Evolutionary conservation across 805 yeast species (phyloP).

Genomic region (Kazachstania bromeliacearum): DNA sequence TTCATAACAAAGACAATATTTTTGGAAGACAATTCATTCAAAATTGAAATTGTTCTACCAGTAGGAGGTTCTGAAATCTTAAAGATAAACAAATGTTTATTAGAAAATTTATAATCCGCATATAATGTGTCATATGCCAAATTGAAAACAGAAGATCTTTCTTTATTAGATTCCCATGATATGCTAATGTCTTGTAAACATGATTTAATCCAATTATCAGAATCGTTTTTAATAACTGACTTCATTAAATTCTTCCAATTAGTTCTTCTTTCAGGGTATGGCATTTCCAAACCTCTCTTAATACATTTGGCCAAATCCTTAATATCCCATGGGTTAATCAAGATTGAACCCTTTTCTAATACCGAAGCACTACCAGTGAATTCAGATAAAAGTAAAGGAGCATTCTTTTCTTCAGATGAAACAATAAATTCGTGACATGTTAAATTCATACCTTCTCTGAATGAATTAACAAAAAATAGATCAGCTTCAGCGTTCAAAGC

Average conservation of each 20-base stretch:
- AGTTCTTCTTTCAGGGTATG: conserved; percentile 41
- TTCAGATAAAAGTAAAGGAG: conserved; percentile 82
- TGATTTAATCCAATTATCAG: conserved; percentile 60
- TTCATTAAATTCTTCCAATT: conserved; percentile 56
- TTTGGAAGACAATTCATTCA: conserved; percentile 51
- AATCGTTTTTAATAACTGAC: conserved; percentile 58
- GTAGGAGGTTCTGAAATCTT: conserved; percentile 48
- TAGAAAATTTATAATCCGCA: conserved; percentile 23
- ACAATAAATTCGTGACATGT: conserved; percentile 91
- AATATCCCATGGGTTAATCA: conserved; percentile 89
- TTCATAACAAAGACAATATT: conserved; percentile 69
- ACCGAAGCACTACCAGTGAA: conserved; percentile 91
- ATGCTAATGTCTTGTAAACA: conserved; percentile 46
- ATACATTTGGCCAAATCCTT: conserved; percentile 56
- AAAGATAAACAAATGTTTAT: conserved; percentile 38
- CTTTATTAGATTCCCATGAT: conserved; percentile 43
- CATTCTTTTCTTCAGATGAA: conserved; percentile 58
- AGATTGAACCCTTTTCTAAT: conserved; percentile 55
- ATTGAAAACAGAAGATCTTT: conserved; percentile 29
- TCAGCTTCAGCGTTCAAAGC: conserved; percentile 84
- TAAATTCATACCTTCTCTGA: conserved; percentile 94
- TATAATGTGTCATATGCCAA: conserved; percentile 25
- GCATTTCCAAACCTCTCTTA: conserved; percentile 56
- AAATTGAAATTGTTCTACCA: conserved; percentile 45
- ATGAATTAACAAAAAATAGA: conserved; percentile 74